Evolutionary conservation across 2,329 filamentous ascomycete genomes (phyloP).

Genomic region (Cladosporium halotolerans): DNA sequence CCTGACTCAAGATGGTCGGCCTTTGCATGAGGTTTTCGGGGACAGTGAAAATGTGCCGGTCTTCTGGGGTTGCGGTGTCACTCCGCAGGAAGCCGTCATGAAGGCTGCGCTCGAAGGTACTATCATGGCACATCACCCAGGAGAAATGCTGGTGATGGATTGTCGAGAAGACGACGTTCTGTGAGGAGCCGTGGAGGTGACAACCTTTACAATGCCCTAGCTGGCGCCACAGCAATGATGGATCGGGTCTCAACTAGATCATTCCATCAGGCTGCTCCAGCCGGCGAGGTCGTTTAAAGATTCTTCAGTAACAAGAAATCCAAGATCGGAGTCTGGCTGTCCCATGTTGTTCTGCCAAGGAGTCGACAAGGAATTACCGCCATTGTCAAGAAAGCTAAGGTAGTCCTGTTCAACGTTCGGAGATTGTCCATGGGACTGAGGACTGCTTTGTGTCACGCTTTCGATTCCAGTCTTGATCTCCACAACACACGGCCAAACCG

Average conservation of each 20-base stretch:
- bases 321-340: neutral
- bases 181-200: neutral
- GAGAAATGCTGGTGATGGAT: constrained; percentile 58
- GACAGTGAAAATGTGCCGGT: constrained; percentile 46
- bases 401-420: constrained; percentile 35
- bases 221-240: too few relatives aligned
- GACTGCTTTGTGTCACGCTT: neutral
- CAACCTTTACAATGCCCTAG: too few relatives aligned
- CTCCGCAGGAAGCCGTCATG: constrained; percentile 59
- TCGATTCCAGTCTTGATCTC: constrained; percentile 1
- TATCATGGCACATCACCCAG: constrained; percentile 57
- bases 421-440: constrained; percentile 81
- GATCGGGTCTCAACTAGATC: neutral
- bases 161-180: constrained; percentile 37
- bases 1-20: constrained; percentile 27
- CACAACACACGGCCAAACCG: neutral
- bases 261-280: neutral
- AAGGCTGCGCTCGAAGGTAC: constrained; percentile 47
- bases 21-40: constrained; percentile 21
- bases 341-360: neutral
- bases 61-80: constrained; percentile 62
- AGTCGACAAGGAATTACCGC: neutral
- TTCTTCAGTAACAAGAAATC: neutral
- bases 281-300: neutral
- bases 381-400: neutral